Evolutionary conservation across 1,139 yeast genomes (phyloP).

Genomic region (Candida dubliniensis): DNA sequence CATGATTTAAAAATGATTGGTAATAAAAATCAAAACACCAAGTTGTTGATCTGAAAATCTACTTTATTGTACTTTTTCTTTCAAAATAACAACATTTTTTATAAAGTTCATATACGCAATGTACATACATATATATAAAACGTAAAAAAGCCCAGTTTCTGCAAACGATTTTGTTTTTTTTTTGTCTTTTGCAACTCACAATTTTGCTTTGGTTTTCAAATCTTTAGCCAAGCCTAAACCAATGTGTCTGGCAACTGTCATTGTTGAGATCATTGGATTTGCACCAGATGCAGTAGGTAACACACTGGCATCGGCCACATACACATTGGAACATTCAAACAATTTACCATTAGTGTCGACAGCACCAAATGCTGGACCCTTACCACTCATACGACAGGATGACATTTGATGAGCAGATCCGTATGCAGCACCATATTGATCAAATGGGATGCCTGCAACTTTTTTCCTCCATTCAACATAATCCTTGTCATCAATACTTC

Average conservation of each 20-base stretch:
- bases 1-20: too few species aligned
- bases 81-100: too few species aligned
- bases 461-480: constrained; percentile 46
- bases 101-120: too few species aligned
- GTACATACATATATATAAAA: too few species aligned
- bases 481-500: constrained; percentile 45
- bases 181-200: constrained; percentile 17
- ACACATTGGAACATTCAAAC: constrained; percentile 53
- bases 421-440: constrained; percentile 30
- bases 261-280: constrained; percentile 51
- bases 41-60: too few species aligned
- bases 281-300: constrained; percentile 63
- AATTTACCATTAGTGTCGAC: constrained; percentile 50
- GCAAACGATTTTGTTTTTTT: too few species aligned
- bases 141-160: too few species aligned
- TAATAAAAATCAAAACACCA: too few species aligned
- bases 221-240: constrained; percentile 37
- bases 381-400: constrained; percentile 54
- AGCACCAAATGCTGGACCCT: constrained; percentile 50
- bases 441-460: constrained; percentile 29
- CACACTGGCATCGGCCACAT: constrained; percentile 57
- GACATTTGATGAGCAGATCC: constrained; percentile 69
- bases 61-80: too few species aligned
- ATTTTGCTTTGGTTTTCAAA: constrained; percentile 30
- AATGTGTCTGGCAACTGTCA: constrained; percentile 42